These are phyloP conservation scores for Trametes villosa DNA, from an alignment of 768 basidiomycete genomes.

Conservation along the genomic window DNA sequence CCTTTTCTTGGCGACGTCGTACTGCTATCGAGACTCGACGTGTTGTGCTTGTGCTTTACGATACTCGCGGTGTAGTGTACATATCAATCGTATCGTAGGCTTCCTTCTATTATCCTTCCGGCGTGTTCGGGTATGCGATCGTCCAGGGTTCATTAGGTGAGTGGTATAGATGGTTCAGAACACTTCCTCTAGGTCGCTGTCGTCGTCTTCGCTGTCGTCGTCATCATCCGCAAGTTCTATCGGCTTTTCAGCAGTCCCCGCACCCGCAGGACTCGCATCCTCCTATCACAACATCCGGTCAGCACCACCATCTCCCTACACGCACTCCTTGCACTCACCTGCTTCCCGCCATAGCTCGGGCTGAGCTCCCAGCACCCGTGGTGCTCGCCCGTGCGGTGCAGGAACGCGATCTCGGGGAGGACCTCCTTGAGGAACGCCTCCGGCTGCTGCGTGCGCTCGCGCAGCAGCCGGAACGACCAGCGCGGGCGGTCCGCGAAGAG, in stretches of 20 bases:
- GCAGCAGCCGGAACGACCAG: slow-evolving; percentile 75
- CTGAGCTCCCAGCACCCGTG: slow-evolving; percentile 79
- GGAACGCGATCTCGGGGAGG: slow-evolving; percentile 67
- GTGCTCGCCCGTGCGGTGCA: slow-evolving; percentile 75
- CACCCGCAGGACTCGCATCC: not conserved
- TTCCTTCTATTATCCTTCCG: not conserved
- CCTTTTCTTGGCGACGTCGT: not conserved
- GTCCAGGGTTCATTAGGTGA: not conserved
- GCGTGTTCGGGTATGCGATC: not conserved
- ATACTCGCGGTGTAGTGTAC: not conserved
- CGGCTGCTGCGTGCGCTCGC: slow-evolving; percentile 79
- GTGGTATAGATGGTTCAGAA: not conserved
- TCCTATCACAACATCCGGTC: not conserved
- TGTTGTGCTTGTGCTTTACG: not conserved
- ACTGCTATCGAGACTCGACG: slow-evolving; percentile 7
- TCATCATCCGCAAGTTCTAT: not conserved
- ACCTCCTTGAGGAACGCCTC: slow-evolving; percentile 83
- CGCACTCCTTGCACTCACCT: slow-evolving; percentile 41
- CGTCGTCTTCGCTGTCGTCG: not conserved
- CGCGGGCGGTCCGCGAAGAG: slow-evolving; percentile 72
- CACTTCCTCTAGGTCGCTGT: slow-evolving; percentile 2
- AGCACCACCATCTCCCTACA: not conserved
- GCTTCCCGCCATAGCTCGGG: slow-evolving; percentile 63
- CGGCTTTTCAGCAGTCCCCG: not conserved
- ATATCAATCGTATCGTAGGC: slow-evolving; percentile 9